Percentiles rank a stretch among this genome's conserved stretches.
phyloP scores from a whole-genome alignment of 768 basidiomycete genomes.

The Sporobolomyces roseus region DNA sequence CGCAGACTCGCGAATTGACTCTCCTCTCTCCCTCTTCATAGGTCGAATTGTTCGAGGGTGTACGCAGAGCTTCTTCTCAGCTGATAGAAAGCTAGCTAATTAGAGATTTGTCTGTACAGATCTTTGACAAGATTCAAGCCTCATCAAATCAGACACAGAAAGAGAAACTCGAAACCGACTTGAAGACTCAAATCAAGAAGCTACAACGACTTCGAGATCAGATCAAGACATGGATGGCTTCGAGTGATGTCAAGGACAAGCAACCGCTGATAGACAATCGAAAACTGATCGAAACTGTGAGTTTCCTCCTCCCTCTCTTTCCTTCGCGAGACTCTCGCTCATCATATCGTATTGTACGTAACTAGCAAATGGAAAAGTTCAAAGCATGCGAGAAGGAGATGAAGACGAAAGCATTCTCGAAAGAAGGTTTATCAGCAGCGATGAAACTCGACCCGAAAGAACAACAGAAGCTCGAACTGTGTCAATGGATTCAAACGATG shows the following conservation, averaged over 20 bases:
- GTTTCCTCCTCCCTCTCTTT: conserved; percentile 6
- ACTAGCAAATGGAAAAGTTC: conserved; percentile 99
- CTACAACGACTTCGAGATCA: conserved; percentile 77
- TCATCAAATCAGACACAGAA: conserved; percentile 96
- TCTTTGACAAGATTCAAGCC: conserved; percentile 96
- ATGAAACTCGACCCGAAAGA: conserved; percentile 94
- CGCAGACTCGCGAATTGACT: not conserved
- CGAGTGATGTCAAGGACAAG: conserved; percentile 99
- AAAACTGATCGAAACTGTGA: conserved; percentile 89
- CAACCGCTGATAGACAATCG: conserved; percentile 83
- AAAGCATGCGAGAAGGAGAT: conserved; percentile 99
- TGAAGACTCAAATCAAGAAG: conserved; percentile 99
- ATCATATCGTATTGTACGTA: conserved; percentile 20
- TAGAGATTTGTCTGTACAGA: conserved; percentile 49
- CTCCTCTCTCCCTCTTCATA: not conserved
- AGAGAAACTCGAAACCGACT: conserved; percentile 87
- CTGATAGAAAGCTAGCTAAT: conserved; percentile 52
- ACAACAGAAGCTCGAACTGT: conserved; percentile 86
- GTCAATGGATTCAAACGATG: conserved; percentile 74
- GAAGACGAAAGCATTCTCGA: conserved; percentile 99
- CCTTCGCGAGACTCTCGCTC: no score
- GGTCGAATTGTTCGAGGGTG: conserved; percentile 49
- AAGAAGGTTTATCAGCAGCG: conserved; percentile 92
- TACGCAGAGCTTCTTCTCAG: not conserved
- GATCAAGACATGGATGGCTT: conserved; percentile 93